phyloP scores from a whole-genome alignment of 768 basidiomycete species.

The Suillus placidus region DNA sequence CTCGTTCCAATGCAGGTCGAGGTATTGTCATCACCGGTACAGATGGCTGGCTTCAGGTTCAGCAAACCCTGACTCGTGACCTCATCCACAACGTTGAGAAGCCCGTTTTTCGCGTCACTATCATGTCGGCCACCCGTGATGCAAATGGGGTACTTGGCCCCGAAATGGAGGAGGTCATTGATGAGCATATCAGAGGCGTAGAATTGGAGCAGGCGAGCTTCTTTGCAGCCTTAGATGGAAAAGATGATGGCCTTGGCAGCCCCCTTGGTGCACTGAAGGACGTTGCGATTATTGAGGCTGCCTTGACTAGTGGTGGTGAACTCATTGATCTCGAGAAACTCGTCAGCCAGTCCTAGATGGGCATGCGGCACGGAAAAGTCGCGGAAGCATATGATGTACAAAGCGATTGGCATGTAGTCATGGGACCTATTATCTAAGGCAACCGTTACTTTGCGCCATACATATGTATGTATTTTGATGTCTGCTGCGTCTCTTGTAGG shows the following conservation, averaged over 20 bases:
- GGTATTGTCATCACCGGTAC: constrained; percentile 56
- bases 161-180: constrained; percentile 49
- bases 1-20: constrained; percentile 34
- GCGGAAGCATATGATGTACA: not conserved
- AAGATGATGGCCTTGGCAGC: constrained; percentile 58
- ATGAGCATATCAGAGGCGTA: constrained; percentile 54
- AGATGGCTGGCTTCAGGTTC: constrained; percentile 59
- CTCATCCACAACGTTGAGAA: constrained; percentile 27
- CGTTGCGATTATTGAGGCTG: constrained; percentile 80
- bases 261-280: constrained; percentile 69
- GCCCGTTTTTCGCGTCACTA: constrained; percentile 38
- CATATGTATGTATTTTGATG: not conserved
- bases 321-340: constrained; percentile 56
- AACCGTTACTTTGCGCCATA: not conserved
- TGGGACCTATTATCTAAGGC: not conserved
- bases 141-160: constrained; percentile 21
- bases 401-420: not conserved
- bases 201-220: constrained; percentile 60
- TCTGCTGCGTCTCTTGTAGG: not conserved
- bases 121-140: constrained; percentile 36
- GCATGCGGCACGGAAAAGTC: not conserved
- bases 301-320: constrained; percentile 64
- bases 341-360: constrained; percentile 14
- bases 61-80: constrained; percentile 32
- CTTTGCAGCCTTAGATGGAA: constrained; percentile 49